Conservation (phyloP, 768 basidiomycete species). For the Pleurotus salmoneostramineus region DNA sequence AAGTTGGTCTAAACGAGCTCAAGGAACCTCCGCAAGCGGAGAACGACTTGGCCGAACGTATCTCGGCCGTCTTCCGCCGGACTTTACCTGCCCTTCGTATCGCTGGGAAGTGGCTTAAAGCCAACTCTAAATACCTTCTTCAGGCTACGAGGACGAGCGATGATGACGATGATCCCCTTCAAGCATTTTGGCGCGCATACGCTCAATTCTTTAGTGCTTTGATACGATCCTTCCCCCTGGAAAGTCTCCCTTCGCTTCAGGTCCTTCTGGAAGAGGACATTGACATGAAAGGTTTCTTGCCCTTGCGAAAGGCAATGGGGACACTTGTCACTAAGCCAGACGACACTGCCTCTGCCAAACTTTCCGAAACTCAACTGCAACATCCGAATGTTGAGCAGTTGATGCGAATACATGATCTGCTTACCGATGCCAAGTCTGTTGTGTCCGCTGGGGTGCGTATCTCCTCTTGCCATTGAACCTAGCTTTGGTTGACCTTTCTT, state of each 20-base stretch:
- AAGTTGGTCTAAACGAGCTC: conserved; percentile 63
- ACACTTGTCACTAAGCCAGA: conserved; percentile 15
- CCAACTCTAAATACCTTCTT: conserved; percentile 66
- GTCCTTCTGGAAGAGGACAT: conserved; percentile 84
- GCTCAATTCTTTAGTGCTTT: conserved; percentile 62
- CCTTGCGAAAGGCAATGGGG: conserved; percentile 62
- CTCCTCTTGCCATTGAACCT: neutral
- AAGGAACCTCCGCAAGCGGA: conserved; percentile 49
- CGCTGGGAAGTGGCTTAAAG: conserved; percentile 83
- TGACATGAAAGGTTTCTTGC: conserved; percentile 85
- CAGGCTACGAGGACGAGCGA: conserved; percentile 28
- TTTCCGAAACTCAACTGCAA: conserved; percentile 18
- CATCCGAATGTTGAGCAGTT: conserved; percentile 95
- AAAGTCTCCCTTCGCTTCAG: conserved; percentile 51
- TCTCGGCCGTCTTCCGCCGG: conserved; percentile 83
- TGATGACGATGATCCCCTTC: conserved; percentile 25
- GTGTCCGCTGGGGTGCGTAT: conserved; percentile 45
- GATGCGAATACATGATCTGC: conserved; percentile 87
- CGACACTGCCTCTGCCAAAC: neutral
- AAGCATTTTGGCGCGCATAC: conserved; percentile 71
- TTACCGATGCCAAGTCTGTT: conserved; percentile 62
- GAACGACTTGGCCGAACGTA: conserved; percentile 69
- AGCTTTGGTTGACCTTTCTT: no score
- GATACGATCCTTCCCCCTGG: conserved; percentile 61
- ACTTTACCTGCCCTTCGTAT: conserved; percentile 85